These are phyloP conservation scores for Colletotrichum endophyticum DNA, from an alignment of 2,329 filamentous ascomycete genomes.

Conservation along the genomic window DNA sequence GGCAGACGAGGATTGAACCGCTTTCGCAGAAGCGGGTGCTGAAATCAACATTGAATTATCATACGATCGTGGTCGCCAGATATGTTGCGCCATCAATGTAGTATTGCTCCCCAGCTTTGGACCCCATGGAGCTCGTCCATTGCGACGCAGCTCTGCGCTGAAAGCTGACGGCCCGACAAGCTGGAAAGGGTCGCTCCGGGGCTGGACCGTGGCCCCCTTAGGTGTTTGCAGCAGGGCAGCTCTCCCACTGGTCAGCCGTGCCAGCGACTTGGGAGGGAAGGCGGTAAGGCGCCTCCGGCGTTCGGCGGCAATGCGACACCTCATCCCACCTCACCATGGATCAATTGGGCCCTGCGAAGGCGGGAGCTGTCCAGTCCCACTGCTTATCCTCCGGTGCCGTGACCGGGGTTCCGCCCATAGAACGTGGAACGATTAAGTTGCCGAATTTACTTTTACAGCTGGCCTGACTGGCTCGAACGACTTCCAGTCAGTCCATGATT, in stretches of 20 bases:
- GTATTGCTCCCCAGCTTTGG: background rate
- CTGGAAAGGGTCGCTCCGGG: background rate
- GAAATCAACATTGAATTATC: background rate
- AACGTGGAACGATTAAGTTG: slow-evolving; percentile 18
- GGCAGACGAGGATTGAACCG: background rate
- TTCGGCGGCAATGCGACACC: slow-evolving; percentile 9
- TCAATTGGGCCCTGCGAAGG: background rate
- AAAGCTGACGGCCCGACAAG: background rate
- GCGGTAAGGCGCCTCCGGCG: slow-evolving; percentile 6
- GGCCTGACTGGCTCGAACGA: slow-evolving; percentile 20
- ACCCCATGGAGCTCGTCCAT: background rate
- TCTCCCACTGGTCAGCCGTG: background rate
- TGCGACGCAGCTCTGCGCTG: background rate
- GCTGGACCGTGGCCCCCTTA: background rate
- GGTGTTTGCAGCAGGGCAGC: background rate
- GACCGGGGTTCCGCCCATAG: slow-evolving; percentile 6
- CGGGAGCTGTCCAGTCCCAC: background rate
- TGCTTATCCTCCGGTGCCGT: background rate
- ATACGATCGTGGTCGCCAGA: background rate
- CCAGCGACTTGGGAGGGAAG: background rate
- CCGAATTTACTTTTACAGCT: slow-evolving; percentile 21
- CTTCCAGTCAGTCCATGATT: slow-evolving; percentile 17
- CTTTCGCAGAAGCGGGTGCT: background rate
- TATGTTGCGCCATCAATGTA: background rate
- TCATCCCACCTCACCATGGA: background rate